These are phyloP conservation scores for Orychophragmus violaceus DNA, from an alignment of 345 rosid species.

Conservation along the genomic window DNA sequence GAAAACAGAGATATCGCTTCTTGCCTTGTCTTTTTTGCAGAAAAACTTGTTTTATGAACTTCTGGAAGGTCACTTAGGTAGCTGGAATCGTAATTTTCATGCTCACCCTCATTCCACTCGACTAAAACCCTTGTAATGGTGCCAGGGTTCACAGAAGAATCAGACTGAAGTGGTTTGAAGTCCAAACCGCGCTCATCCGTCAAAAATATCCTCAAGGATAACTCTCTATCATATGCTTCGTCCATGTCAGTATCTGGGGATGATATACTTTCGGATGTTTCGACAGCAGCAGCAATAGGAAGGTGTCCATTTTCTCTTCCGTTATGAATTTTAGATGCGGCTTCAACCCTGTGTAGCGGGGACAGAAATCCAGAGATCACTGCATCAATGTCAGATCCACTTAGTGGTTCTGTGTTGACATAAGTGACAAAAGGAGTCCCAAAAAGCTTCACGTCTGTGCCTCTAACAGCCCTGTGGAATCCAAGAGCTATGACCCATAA, in stretches of 20 bases:
- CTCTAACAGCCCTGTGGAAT: slow-evolving; percentile 18
- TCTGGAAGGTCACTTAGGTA: slow-evolving; percentile 77
- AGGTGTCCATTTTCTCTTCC: slow-evolving; percentile 48
- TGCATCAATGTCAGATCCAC: slow-evolving; percentile 58
- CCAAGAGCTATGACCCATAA: slow-evolving; percentile 1
- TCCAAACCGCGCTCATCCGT: slow-evolving; percentile 42
- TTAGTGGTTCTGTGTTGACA: slow-evolving; percentile 47
- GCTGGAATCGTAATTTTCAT: slow-evolving; percentile 60
- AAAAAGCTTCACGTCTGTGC: slow-evolving; percentile 40
- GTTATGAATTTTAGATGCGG: slow-evolving; percentile 35
- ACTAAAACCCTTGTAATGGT: slow-evolving; percentile 43
- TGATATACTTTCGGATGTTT: slow-evolving; percentile 24
- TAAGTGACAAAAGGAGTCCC: slow-evolving; percentile 72
- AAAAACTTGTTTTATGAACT: slow-evolving; percentile 67
- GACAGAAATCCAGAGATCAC: slow-evolving; percentile 51
- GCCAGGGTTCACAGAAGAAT: slow-evolving; percentile 45
- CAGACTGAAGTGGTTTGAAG: slow-evolving; percentile 44
- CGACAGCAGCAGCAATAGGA: slow-evolving; percentile 2
- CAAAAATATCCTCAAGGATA: slow-evolving; percentile 44
- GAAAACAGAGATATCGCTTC: slow-evolving; percentile 89
- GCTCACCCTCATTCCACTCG: slow-evolving; percentile 72
- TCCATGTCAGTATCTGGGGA: slow-evolving; percentile 38
- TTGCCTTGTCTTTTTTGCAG: slow-evolving; percentile 78
- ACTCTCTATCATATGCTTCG: slow-evolving; percentile 30
- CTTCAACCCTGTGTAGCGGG: slow-evolving; percentile 42